Evolutionary conservation across 768 basidiomycete genomes (phyloP).

Genomic region (Rhizopogon vesiculosus): DNA sequence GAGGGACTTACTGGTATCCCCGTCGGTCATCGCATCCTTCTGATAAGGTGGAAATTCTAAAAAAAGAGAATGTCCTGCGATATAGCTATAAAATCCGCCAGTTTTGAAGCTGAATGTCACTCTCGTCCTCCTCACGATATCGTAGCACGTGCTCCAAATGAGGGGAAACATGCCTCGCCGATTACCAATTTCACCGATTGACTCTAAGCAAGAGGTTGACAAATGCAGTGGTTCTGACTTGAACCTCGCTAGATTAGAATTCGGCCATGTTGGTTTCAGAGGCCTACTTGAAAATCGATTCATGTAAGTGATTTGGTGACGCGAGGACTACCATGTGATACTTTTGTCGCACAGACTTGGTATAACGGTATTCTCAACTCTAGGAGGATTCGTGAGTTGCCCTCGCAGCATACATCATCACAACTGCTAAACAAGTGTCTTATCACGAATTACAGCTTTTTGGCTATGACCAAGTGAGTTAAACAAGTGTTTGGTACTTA

Average conservation of each 20-base stretch:
- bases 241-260: conserved; percentile 11
- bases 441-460: conserved; percentile 17
- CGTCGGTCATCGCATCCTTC: background rate
- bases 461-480: conserved; percentile 25
- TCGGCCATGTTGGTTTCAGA: conserved; percentile 19
- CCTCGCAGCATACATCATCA: background rate
- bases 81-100: background rate
- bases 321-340: background rate
- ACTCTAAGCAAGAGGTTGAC: background rate
- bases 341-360: conserved; percentile 16
- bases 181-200: background rate
- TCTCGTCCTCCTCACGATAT: background rate
- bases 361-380: conserved; percentile 25
- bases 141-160: background rate
- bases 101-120: background rate
- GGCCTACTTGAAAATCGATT: conserved; percentile 24
- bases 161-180: background rate
- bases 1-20: background rate
- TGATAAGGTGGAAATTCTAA: background rate
- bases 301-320: conserved; percentile 14
- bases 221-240: background rate
- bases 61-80: background rate
- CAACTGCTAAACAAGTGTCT: background rate
- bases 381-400: conserved; percentile 27
- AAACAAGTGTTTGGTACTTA: background rate